Base-by-base conservation (phyloP, 345 rosid species). In the Gossypium raimondii region DNA sequence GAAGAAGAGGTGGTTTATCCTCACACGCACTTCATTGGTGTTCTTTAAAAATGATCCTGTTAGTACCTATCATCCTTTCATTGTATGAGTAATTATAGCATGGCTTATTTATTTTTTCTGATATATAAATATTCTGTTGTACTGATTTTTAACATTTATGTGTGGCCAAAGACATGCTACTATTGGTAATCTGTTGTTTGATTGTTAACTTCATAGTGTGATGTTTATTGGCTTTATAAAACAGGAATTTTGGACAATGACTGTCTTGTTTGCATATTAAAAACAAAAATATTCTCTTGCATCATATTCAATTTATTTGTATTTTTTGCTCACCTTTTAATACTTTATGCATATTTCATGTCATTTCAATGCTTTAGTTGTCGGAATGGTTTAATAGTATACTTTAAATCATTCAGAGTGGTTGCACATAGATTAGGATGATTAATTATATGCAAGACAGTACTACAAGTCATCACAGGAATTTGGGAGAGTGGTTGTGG, bases 1-100 rank as follows among this genome's bases (percentile, higher is more conserved):
- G 99, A 95, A 95, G 87, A 95, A 89, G 81, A 97, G 98, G 62
- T 95, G 99, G 99, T 95, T 95, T 82, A 90, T 92, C 77, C 92
- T 95, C 76, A 93, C 98, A 25, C 96, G 97, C 61, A 88, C 93
- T 58, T 95, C 99, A n/a, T 90, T 93, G 93, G 99, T 95, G 78
- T 93, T 95, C 89, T 93, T 95, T 75, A 95, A 91, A 85, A 95
- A 89, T 81, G 97, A 95, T 78, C 99, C 98, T 70, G 98, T 95
- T 57, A 94, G 99, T 89, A 77, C 72, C 75, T 56, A 8, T 61
- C 48, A 70, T 48, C 52, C 43, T 72, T 75, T 12, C 9, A 73
- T 34, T 34, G 18, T 50, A 57, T 48, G 47, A 7, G 13, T 12
- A 68, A 1, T 44, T 44, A 18, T 43, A 67, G 51, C 59, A 14